phyloP scores from a whole-genome alignment of 2,329 filamentous ascomycete species.

The Aspergillus sclerotialis region DNA sequence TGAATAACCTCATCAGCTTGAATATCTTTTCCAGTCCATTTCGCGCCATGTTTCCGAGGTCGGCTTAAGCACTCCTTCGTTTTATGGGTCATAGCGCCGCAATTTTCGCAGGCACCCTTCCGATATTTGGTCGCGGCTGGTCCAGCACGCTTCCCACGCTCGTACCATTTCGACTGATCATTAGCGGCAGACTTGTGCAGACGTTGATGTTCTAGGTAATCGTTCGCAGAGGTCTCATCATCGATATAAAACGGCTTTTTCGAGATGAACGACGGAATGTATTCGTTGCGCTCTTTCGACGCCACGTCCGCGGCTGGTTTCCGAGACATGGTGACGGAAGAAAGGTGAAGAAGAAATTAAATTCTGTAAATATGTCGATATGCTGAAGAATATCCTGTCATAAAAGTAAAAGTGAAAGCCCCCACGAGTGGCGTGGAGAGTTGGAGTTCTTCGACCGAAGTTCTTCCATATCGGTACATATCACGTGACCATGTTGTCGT shows the following conservation, averaged over 20 bases:
- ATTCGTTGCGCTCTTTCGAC: slow-evolving; percentile 88
- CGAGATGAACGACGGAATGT: slow-evolving; percentile 96
- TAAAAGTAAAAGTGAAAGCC: neutral
- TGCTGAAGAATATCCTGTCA: neutral
- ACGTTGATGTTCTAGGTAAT: slow-evolving; percentile 96
- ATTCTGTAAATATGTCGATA: neutral
- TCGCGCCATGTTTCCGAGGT: slow-evolving; percentile 81
- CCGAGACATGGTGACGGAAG: slow-evolving; percentile 30
- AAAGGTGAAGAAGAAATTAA: neutral
- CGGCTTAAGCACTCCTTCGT: slow-evolving; percentile 87
- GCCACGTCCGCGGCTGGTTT: slow-evolving; percentile 49
- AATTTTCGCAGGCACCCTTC: slow-evolving; percentile 98
- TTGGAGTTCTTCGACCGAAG: neutral
- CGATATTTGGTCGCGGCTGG: slow-evolving; percentile 93
- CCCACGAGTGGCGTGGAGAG: neutral
- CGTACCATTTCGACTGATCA: slow-evolving; percentile 79
- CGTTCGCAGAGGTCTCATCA: slow-evolving; percentile 65
- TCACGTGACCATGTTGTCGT: slow-evolving; percentile 25
- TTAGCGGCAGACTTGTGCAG: slow-evolving; percentile 61
- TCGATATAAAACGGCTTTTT: slow-evolving; percentile 94
- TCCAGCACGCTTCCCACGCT: slow-evolving; percentile 74
- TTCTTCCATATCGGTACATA: slow-evolving; percentile 1
- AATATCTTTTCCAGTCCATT: slow-evolving; percentile 88
- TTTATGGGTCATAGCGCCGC: slow-evolving; percentile 94
- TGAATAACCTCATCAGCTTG: slow-evolving; percentile 85